A percentile compares a stretch with the other conserved stretches of the same genome.
Evolutionary conservation across 2,329 filamentous ascomycete species (phyloP).

Genomic region (Aspergillus sp.): DNA sequence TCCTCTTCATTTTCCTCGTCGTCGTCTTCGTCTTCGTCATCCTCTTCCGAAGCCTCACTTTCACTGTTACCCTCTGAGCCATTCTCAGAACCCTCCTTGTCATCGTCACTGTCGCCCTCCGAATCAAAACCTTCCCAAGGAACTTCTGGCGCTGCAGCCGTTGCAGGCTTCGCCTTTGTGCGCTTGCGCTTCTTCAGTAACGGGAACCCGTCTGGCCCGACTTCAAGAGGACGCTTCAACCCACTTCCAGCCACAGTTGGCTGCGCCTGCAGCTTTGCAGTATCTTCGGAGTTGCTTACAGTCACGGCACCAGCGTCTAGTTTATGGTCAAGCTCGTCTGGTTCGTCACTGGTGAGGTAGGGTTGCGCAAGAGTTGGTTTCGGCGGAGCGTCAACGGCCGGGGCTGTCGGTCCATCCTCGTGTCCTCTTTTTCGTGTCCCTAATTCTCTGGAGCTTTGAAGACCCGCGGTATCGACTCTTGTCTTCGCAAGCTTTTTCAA

Average conservation of each 20-base stretch:
- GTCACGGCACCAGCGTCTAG: constrained; percentile 12
- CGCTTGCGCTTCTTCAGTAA: constrained; percentile 76
- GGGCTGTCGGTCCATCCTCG: constrained; percentile 37
- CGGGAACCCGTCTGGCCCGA: constrained; percentile 70
- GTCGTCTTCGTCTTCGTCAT: constrained; percentile 13
- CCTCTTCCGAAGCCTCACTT: constrained; percentile 21
- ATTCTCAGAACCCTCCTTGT: constrained; percentile 14
- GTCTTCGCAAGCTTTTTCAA: constrained; percentile 72
- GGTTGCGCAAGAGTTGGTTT: constrained; percentile 14
- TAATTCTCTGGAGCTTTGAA: constrained; percentile 68
- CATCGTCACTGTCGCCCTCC: constrained; percentile 36
- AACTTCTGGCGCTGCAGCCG: constrained; percentile 29
- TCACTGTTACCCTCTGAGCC: constrained; percentile 15
- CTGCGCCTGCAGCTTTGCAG: constrained; percentile 35
- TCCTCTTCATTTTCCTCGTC: constrained; percentile 15
- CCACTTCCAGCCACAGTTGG: constrained; percentile 54
- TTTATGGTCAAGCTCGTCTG: constrained; percentile 26
- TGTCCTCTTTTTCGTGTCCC: constrained; percentile 59
- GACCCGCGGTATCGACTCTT: constrained; percentile 72
- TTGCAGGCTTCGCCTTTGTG: constrained; percentile 39
- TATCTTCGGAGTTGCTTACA: constrained; percentile 35
- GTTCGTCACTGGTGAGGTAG: constrained; percentile 25
- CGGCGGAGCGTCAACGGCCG: constrained; percentile 8
- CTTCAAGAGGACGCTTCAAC: constrained; percentile 74
- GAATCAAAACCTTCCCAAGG: constrained; percentile 41